These are phyloP conservation scores for Stereum hirsutum DNA, from an alignment of 1,284 basidiomycete species.

Conservation along the genomic window DNA sequence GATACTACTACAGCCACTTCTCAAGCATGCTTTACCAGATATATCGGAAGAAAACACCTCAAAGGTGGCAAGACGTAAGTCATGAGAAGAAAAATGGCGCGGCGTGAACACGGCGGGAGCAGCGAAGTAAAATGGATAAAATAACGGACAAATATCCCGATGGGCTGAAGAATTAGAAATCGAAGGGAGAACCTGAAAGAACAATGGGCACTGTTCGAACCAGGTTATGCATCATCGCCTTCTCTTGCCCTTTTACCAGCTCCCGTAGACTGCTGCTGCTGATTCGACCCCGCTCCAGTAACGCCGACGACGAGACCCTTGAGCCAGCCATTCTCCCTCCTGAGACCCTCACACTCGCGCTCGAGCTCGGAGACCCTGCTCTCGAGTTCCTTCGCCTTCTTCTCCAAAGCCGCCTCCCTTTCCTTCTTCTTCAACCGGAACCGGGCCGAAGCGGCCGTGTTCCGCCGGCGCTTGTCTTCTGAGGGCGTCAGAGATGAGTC, in stretches of 20 bases:
- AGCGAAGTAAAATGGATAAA: too few relatives aligned
- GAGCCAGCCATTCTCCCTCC: conserved; percentile 92
- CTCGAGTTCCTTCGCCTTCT: conserved; percentile 86
- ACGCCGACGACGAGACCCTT: conserved; percentile 90
- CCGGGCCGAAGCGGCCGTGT: conserved; percentile 95
- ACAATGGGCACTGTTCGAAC: too few relatives aligned
- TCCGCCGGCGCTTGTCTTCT: conserved; percentile 91
- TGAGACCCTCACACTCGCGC: conserved; percentile 83
- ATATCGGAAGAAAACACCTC: too few relatives aligned
- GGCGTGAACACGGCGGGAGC: too few relatives aligned
- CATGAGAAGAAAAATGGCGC: too few relatives aligned
- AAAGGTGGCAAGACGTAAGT: too few relatives aligned
- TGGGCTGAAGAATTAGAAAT: too few relatives aligned
- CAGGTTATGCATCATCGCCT: neutral
- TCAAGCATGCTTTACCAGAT: too few relatives aligned
- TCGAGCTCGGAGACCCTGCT: conserved; percentile 75
- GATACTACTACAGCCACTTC: too few relatives aligned
- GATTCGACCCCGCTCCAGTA: conserved; percentile 48
- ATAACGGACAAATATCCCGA: too few relatives aligned
- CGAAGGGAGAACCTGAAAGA: too few relatives aligned
- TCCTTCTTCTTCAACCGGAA: conserved; percentile 99
- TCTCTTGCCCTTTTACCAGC: neutral
- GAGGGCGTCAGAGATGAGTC: conserved; percentile 31
- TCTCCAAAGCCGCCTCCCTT: conserved; percentile 88
- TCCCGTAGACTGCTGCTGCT: conserved; percentile 12